Base-by-base conservation (phyloP, 2,329 filamentous ascomycete genomes). In the Cercospora berteroae region DNA sequence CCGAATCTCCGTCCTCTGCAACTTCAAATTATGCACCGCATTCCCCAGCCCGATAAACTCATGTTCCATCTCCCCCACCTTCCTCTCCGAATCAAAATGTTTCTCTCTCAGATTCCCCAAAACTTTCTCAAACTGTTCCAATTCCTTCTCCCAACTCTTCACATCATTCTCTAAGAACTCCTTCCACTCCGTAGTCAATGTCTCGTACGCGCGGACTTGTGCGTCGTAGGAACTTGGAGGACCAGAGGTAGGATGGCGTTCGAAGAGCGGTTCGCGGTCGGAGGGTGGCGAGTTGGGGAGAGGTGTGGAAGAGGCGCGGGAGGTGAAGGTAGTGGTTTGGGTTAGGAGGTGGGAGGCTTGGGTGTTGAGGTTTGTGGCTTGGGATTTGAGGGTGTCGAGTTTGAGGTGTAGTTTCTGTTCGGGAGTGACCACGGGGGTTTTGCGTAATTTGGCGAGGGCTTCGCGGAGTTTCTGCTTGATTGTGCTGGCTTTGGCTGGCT, bases 31-130 rank as follows among this genome's bases (percentile, higher is more conserved):
- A n/a, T 48, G 36, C 29, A 60, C 23, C n/a, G 67, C 67, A 58
- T 69, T 69, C 7, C 62, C 63, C 33, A 67, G 20, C 7, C 62
- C 63, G 44, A 65, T 65, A 44, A 69, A 67, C 55, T 66, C 62
- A 61, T 69, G 65, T 25, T 67, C 65, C 8, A 33, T 55, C 52
- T 50, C 18, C 1, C 65, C 65, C 12, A 69, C 52, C 4, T 42
- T 59, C 13, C 65, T 65, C 4, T 59, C 65, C 18, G 59, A 18
- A 39, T 65, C 62, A 27, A 59, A 60, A 42, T 60, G 20, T 29
- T 57, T 69, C 60, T 63, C 63, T 23, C 60, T 63, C 65, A 65
- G 20, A 3, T 42, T 57, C 36, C 42, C 58, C 62, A 67, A 16
- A 18, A 39, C 42, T 52, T 44, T 66, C 12, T 61, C 57, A 23